Evolutionary conservation across 305 asterid genomes (phyloP).

Genomic region (Fraxinus xanthoxyloides): DNA sequence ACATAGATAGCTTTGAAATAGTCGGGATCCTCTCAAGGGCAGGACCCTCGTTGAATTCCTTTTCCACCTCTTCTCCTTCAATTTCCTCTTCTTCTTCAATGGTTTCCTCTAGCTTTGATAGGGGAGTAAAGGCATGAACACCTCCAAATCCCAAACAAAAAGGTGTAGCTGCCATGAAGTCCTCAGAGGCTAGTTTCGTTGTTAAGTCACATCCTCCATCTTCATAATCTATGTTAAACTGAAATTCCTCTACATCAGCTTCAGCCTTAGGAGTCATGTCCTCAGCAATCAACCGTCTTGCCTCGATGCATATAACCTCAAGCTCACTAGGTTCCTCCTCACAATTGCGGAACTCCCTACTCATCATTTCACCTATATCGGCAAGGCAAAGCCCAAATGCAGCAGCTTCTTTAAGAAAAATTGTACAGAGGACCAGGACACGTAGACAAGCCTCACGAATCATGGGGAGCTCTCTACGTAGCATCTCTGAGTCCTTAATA

Average conservation of each 20-base stretch:
- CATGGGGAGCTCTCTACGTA: slow-evolving; percentile 83
- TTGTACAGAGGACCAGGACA: slow-evolving; percentile 69
- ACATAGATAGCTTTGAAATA: slow-evolving; percentile 54
- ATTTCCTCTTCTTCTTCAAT: slow-evolving; percentile 49
- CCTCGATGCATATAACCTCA: slow-evolving; percentile 83
- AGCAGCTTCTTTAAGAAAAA: slow-evolving; percentile 87
- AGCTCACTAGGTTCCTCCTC: slow-evolving; percentile 98
- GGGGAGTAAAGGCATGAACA: slow-evolving; percentile 46
- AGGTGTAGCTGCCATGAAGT: slow-evolving; percentile 30
- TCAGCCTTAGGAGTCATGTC: slow-evolving; percentile 53
- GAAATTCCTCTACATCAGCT: slow-evolving; percentile 51
- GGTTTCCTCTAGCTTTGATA: slow-evolving; percentile 68
- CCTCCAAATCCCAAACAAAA: slow-evolving; percentile 59
- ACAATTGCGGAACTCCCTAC: slow-evolving; percentile 74
- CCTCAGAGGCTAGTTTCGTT: slow-evolving; percentile 35
- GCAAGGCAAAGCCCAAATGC: slow-evolving; percentile 77
- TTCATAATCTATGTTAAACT: slow-evolving; percentile 74
- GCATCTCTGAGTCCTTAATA: slow-evolving; percentile 62
- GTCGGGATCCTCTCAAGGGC: slow-evolving; percentile 24
- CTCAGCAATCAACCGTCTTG: slow-evolving; percentile 60
- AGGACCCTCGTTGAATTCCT: slow-evolving; percentile 25
- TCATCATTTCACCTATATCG: slow-evolving; percentile 99
- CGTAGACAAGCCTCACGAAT: slow-evolving; percentile 91
- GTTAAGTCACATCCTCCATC: slow-evolving; percentile 37
- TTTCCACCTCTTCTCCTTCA: slow-evolving; percentile 35